Evolutionary conservation across 23 red algal species (phyloP), one percentile per base, ranked within the genome.

Genomic region (Gracilaria caudata): DNA sequence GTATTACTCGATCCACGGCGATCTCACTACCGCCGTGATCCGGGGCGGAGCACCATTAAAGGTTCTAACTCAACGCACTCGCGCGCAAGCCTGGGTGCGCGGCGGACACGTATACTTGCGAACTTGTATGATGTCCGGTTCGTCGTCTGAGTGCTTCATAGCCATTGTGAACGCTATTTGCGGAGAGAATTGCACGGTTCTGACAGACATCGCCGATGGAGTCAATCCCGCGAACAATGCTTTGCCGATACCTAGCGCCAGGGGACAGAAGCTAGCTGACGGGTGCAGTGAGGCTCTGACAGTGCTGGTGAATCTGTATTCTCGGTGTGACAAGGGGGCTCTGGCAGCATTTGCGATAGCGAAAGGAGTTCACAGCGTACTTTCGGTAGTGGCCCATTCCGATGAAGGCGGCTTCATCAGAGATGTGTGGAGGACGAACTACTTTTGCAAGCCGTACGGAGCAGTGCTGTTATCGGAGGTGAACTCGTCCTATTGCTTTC

Each of bases 371-470:
- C 34, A 68, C 61, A 68, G 61, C 17, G 17, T 68, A 10, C 7
- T 10, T 10, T 10, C 61, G 7, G 28, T 68, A 17, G 61, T 68
- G 7, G 61, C 61, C 26, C 61, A 68, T 19, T 10, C 61, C 11
- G 61, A 68, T 19, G 61, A 68, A 19, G 61, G 61, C 17, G 61
- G 61, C 61, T 68, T 10, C 34, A 34, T 68, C 28, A 7, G 61
- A 7, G 61, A 68, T 19, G 61, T 68, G 17, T 30, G 7, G 61
- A 7, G 26, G 61, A 68, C 8, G 8, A 17, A 17, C 26, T 8
- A 7, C 8, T 68, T 68, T 68, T 7, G 13, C 17, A 7, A 19
- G 7, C 26, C 61, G 8, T 68, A 68, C 61, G 61, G 61, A 30
- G 34, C 8, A 7, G 26, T 68, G 8, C 34, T 34, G 28, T 30